Percentiles rank a stretch among this genome's conserved stretches.
Conservation (phyloP, 2,329 filamentous ascomycete genomes). For the Microcera coccophila region DNA sequence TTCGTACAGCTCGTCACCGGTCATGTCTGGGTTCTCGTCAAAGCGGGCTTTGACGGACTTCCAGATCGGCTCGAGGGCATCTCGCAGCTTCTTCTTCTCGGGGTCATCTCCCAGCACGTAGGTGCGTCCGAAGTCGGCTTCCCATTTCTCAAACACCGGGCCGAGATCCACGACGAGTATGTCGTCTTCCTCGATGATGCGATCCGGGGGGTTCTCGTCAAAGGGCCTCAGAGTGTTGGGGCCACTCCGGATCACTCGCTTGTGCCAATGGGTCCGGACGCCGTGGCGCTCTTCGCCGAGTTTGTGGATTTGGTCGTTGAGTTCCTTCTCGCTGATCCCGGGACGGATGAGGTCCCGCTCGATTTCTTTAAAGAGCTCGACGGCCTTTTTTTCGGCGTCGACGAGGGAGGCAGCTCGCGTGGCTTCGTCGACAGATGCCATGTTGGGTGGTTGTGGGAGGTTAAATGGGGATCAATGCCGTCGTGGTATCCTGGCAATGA, state of each 20-base stretch:
- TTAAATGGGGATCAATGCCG: no score
- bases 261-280: constrained; percentile 50
- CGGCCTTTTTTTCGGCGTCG: constrained; percentile 45
- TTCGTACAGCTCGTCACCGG: constrained; percentile 45
- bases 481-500: no score
- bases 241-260: constrained; percentile 47
- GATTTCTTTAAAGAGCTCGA: constrained; percentile 45
- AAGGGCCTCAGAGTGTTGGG: constrained; percentile 48
- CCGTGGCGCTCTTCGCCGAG: constrained; percentile 27
- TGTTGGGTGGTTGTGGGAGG: neutral
- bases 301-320: constrained; percentile 46
- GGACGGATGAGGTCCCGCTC: constrained; percentile 42
- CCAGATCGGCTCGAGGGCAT: constrained; percentile 46
- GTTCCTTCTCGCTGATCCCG: constrained; percentile 44
- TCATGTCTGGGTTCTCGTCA: constrained; percentile 40
- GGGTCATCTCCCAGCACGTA: constrained; percentile 48
- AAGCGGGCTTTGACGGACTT: constrained; percentile 40
- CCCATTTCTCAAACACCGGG: constrained; percentile 50
- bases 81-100: constrained; percentile 41
- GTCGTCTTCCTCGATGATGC: constrained; percentile 44
- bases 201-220: constrained; percentile 47
- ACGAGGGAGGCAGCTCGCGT: constrained; percentile 27
- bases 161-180: constrained; percentile 51
- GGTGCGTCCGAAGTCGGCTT: constrained; percentile 52
- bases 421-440: neutral